Conservation (phyloP, 169 alveolate genomes). For the Sarcocystis neurona region DNA sequence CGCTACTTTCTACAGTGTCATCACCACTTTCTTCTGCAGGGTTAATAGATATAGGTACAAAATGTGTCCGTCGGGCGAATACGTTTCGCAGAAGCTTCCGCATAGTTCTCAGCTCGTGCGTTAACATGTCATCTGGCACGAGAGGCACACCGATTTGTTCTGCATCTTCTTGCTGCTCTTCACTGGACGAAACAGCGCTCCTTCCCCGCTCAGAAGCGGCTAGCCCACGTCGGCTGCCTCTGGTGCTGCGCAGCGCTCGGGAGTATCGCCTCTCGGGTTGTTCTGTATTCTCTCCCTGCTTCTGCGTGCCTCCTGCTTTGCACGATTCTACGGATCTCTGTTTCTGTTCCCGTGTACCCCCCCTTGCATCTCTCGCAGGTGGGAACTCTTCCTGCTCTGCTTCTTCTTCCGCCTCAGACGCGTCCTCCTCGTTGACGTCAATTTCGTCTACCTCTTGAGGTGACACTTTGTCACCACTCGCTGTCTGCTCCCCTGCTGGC, state of each 20-base stretch:
- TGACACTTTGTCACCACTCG: too few relatives aligned
- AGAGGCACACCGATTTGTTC: too few relatives aligned
- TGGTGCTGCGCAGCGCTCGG: too few relatives aligned
- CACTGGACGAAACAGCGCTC: too few relatives aligned
- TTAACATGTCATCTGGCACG: too few relatives aligned
- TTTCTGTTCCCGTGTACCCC: background rate
- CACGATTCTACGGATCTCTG: background rate
- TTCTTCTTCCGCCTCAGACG: background rate
- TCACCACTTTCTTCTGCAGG: background rate
- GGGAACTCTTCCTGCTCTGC: background rate
- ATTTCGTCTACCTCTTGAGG: background rate
- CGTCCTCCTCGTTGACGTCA: background rate
- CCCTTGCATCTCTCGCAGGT: background rate
- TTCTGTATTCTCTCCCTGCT: background rate
- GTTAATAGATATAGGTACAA: background rate
- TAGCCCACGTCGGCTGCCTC: too few relatives aligned
- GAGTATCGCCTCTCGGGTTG: background rate
- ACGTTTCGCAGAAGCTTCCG: background rate
- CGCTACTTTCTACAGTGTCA: background rate
- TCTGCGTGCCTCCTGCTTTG: background rate
- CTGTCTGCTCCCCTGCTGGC: too few relatives aligned
- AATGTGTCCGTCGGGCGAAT: background rate
- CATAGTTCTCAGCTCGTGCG: background rate
- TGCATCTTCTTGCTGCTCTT: too few relatives aligned
- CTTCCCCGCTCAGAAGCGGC: too few relatives aligned